A percentile compares a stretch with the other conserved stretches of the same genome.
These are phyloP conservation scores for Tolypocladium paradoxum DNA, from an alignment of 2,329 filamentous ascomycete genomes.

Conservation along the genomic window DNA sequence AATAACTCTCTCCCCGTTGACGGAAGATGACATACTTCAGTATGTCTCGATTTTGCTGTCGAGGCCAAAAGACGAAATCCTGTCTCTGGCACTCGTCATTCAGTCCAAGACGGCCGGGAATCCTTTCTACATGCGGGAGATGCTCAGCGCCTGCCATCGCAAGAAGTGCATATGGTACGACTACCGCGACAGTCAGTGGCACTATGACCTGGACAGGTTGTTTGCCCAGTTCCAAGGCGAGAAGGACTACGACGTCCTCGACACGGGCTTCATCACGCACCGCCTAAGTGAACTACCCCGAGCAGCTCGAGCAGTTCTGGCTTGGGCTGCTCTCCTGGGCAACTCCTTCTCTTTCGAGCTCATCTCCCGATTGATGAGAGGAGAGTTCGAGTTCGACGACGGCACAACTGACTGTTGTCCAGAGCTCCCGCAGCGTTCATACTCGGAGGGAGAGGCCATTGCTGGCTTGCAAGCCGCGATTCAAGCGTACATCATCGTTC, in stretches of 20 bases:
- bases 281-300: constrained; percentile 66
- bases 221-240: constrained; percentile 77
- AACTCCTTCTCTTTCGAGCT: constrained; percentile 76
- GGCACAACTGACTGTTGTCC: constrained; percentile 22
- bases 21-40: constrained; percentile 67
- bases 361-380: constrained; percentile 64
- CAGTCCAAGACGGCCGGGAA: constrained; percentile 85
- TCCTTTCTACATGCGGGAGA: constrained; percentile 83
- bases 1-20: constrained; percentile 62
- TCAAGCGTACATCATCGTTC: constrained; percentile 68
- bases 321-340: constrained; percentile 79
- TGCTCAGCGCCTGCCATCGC: constrained; percentile 76
- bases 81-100: constrained; percentile 71
- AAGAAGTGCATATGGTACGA: constrained; percentile 88
- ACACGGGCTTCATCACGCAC: constrained; percentile 71
- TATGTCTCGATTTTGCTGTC: constrained; percentile 79
- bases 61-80: constrained; percentile 57
- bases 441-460: constrained; percentile 58
- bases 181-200: constrained; percentile 72
- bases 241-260: constrained; percentile 67
- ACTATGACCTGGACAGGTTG: constrained; percentile 73
- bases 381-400: constrained; percentile 57
- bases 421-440: constrained; percentile 17
- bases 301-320: constrained; percentile 65
- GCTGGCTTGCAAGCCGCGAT: constrained; percentile 74